Base-by-base conservation (phyloP, 306 rosid species). In the Fagus crenata region DNA sequence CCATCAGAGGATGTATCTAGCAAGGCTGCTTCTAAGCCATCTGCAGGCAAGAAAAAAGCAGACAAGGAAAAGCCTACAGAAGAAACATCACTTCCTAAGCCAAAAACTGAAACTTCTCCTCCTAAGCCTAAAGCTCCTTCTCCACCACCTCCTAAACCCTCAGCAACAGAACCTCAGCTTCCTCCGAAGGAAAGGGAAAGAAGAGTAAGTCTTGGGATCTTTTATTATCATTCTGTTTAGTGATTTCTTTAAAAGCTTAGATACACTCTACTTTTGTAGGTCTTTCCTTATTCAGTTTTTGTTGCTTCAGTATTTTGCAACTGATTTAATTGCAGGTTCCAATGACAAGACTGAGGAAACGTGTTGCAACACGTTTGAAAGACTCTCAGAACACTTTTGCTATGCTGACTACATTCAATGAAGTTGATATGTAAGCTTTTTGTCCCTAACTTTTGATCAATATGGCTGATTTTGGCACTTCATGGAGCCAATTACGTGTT, bases 341-440 rank as follows among this genome's bases (percentile, higher is more conserved):
- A 39, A 89, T 89, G 89, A 87, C 88, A 77, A 84, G 91, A 80
- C 88, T 89, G 41, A 85, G 93, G 85, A 89, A 89, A 76, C 82
- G 91, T 54, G 93, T 89, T 65, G 89, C 93, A 69, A 85, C 87
- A 11, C 89, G 89, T 35, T 85, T 85, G 90, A 89, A 89, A 56
- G 93, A 89, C 71, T 85, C 91, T 17, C 91, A 87, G 75, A 85
- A 89, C 78, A 89, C 93, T 28, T 87, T 87, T 82, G 91, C 93
- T 49, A 40, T 89, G 85, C 82, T 87, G 73, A 89, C 91, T 67
- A 89, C 93, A 55, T 89, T 89, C 72, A 89, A 89, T 46, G 89
- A 89, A 81, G 90, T 89, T 72, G 89, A 89, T 77, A 87, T 89
- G 88, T 87, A 80, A 85, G 89, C 77, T 79, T 28, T 14, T 54